phyloP scores from a whole-genome alignment of 148 eudicot species.

The Tetragonia tetragonoides region DNA sequence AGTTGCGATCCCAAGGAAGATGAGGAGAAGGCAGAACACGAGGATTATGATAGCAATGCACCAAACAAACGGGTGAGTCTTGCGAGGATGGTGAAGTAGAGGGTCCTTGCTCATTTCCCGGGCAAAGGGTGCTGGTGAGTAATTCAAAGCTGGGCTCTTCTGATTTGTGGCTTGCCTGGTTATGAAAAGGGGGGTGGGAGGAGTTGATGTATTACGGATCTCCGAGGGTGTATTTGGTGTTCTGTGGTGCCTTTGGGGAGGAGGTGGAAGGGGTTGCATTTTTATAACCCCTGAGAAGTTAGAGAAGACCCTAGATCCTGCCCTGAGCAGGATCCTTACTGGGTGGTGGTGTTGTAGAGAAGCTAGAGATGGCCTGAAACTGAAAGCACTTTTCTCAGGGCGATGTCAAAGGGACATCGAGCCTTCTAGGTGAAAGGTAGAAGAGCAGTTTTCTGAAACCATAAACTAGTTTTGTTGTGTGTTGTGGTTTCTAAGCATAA shows the following conservation, averaged over 20 bases:
- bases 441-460: not conserved
- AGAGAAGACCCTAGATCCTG: slow-evolving; percentile 9
- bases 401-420: not conserved
- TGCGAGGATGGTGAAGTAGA: slow-evolving; percentile 46
- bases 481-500: slow-evolving; percentile 8
- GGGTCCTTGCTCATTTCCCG: slow-evolving; percentile 32
- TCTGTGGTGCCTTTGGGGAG: slow-evolving; percentile 20
- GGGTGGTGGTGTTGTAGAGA: too few species aligned
- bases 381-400: not conserved
- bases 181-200: slow-evolving; percentile 24
- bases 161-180: slow-evolving; percentile 28
- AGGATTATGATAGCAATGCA: slow-evolving; percentile 66
- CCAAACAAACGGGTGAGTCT: slow-evolving; percentile 79
- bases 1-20: slow-evolving; percentile 62
- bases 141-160: slow-evolving; percentile 9
- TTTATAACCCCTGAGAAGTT: not conserved
- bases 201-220: slow-evolving; percentile 15
- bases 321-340: too few species aligned
- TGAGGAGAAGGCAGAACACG: slow-evolving; percentile 58
- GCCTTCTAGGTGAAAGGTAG: not conserved
- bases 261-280: slow-evolving; percentile 31
- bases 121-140: slow-evolving; percentile 26
- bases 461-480: not conserved
- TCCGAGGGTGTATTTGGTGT: slow-evolving; percentile 20
- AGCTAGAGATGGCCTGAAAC: too few species aligned